phyloP scores from a whole-genome alignment of 2,329 filamentous ascomycete species.

The Didymella glomerata region DNA sequence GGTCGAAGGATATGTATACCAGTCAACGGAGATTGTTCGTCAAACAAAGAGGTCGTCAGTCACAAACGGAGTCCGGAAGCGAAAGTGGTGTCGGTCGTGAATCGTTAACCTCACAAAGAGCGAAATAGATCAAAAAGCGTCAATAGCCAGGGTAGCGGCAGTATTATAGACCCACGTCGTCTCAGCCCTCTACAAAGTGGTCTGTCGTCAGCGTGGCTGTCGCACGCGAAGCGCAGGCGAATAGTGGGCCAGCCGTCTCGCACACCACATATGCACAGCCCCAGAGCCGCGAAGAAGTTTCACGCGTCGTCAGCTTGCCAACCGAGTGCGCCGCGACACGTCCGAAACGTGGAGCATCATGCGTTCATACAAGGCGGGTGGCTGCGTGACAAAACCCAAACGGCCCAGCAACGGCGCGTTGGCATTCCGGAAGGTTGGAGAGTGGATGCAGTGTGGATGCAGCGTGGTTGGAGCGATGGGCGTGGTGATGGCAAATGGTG shows the following conservation, averaged over 20 bases:
- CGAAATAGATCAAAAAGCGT: conserved; percentile 13
- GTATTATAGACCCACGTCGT: conserved; percentile 17
- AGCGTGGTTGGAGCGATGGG: conserved; percentile 17
- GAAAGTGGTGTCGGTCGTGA: conserved; percentile 14
- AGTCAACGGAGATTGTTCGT: conserved; percentile 1
- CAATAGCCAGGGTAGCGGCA: conserved; percentile 11
- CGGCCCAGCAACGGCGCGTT: conserved; percentile 10
- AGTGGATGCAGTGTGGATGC: conserved; percentile 17
- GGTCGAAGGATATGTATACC: background rate
- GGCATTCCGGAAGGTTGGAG: conserved; percentile 12
- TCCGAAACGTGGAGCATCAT: conserved; percentile 37
- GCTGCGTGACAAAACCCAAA: conserved; percentile 8
- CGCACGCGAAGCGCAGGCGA: conserved; percentile 16
- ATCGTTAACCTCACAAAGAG: conserved; percentile 9
- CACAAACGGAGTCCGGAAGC: conserved; percentile 11
- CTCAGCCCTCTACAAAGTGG: conserved; percentile 6
- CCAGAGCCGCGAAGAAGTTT: conserved; percentile 41
- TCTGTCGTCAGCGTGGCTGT: conserved; percentile 20
- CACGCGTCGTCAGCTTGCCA: conserved; percentile 46
- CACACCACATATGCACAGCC: conserved; percentile 31
- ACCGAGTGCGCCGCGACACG: conserved; percentile 35
- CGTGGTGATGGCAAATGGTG: conserved; percentile 14
- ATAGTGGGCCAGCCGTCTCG: conserved; percentile 23
- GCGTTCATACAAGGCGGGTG: conserved; percentile 4
- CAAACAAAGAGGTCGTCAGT: conserved; percentile 1